Conservation (phyloP, 768 basidiomycete species). For the Paxillus rubicundulus region DNA sequence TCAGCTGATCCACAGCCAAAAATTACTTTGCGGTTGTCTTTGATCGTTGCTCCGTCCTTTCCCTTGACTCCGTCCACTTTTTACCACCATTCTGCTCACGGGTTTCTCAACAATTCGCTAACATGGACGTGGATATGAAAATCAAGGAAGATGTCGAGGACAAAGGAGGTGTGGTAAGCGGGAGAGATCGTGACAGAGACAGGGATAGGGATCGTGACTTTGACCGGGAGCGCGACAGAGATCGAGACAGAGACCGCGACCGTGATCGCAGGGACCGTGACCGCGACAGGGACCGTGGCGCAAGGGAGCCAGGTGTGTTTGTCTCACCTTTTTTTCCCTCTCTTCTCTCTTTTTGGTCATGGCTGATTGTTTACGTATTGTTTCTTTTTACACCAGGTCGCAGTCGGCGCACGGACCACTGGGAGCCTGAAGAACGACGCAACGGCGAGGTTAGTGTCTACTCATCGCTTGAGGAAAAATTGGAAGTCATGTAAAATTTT, state of each 20-base stretch:
- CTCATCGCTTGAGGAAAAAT: neutral
- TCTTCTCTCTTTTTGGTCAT: too few relatives aligned
- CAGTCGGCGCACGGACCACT: conserved; percentile 62
- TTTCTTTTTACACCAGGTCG: conserved; percentile 33
- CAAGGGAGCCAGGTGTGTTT: conserved; percentile 57
- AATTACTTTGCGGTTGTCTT: neutral
- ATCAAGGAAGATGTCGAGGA: conserved; percentile 71
- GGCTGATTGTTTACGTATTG: neutral
- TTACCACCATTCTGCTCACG: conserved; percentile 7
- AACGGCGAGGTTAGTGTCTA: conserved; percentile 59
- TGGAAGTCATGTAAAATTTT: conserved; percentile 5
- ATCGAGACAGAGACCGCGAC: conserved; percentile 42
- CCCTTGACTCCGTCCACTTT: neutral
- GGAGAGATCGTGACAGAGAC: conserved; percentile 43
- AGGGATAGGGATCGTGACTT: conserved; percentile 33
- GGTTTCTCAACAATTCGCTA: conserved; percentile 7
- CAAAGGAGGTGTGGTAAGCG: conserved; percentile 44
- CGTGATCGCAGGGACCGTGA: conserved; percentile 41
- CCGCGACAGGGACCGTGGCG: conserved; percentile 40
- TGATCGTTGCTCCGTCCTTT: conserved; percentile 1
- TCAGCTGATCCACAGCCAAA: conserved; percentile 22
- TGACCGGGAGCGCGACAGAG: conserved; percentile 35
- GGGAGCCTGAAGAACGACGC: conserved; percentile 81
- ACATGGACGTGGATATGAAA: conserved; percentile 84
- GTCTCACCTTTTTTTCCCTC: neutral